Evolutionary conservation across 306 rosid species (phyloP), one percentile per base, ranked within the genome.

Genomic region (Oxytropis ochrocephala): DNA sequence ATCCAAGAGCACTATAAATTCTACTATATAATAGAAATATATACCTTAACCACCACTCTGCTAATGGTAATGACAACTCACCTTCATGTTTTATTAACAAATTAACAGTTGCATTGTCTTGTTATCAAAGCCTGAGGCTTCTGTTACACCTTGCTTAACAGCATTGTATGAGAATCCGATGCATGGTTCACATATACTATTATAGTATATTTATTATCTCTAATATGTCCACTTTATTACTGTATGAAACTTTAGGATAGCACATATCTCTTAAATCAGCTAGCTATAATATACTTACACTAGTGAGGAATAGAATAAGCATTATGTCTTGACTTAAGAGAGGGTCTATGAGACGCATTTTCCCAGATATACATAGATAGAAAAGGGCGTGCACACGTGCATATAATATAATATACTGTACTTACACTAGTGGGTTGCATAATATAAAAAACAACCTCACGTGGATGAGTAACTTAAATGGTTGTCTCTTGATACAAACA

Each of bases 331-430:
- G 74, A 53, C 63, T 29, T 7, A 18, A 43, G 73, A 63, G 76
- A 43, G 73, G 57, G 76, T 75, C 24, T 33, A 13, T 50, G 65
- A 41, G 73, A 43, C 46, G 29, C 64, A 51, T 44, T 67, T 80
- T 76, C 56, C 81, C 67, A 46, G 62, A 71, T 55, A 47, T 35
- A 74, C 4, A 55, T 8, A 82, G 14, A 78, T 74, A 77, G 78
- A 75, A 83, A 83, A 78, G 61, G 64, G 75, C 30, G 70, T 63
- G 75, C 82, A 81, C 85, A 78, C 88, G 87, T 86, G 85, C 82
- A 84, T 42, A 29, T 70, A 50, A 76, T 38, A 38, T 38, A 38
- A 8, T 38, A 44, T 44, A 44, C 5, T 77, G 74, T 57, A 65
- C 70, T 52, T 59, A 24, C 29, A 24, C 29, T 24, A 43, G 81